A percentile compares a stretch with the other conserved stretches of the same genome.
These are phyloP conservation scores for Trypanosoma grayi DNA, from an alignment of 208 protist genomes.

Conservation along the genomic window DNA sequence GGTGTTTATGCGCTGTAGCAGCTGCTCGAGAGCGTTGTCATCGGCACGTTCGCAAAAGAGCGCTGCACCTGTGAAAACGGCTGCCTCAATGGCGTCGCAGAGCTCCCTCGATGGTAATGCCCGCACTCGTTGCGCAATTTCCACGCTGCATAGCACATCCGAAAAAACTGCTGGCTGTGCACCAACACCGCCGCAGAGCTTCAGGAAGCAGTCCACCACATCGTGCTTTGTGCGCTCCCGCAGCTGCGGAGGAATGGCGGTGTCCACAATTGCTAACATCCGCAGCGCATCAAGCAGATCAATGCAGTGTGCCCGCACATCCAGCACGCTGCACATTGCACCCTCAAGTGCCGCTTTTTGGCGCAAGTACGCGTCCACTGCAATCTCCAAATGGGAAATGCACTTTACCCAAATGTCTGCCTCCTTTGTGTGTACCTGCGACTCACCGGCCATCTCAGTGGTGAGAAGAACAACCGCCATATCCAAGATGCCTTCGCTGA, in stretches of 20 bases:
- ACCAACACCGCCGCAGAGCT: slow-evolving; percentile 11
- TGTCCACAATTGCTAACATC: slow-evolving; percentile 9
- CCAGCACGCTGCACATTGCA: background rate
- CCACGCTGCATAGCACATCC: slow-evolving; percentile 19
- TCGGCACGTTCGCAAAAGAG: slow-evolving; percentile 25
- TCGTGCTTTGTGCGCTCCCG: slow-evolving; percentile 14
- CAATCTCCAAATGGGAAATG: background rate
- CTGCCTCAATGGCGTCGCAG: slow-evolving; percentile 5
- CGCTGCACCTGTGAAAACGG: slow-evolving; percentile 22
- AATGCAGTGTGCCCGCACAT: slow-evolving; percentile 1
- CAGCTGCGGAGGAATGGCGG: slow-evolving; percentile 3
- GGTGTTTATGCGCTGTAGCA: background rate
- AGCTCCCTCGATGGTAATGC: slow-evolving; percentile 20
- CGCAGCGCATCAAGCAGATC: slow-evolving; percentile 22
- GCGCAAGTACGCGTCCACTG: background rate
- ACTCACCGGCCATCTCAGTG: slow-evolving; percentile 2
- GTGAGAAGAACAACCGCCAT: slow-evolving; percentile 19
- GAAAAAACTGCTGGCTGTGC: slow-evolving; percentile 12
- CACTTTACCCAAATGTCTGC: slow-evolving; percentile 14
- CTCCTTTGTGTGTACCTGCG: background rate
- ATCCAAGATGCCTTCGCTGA: slow-evolving; percentile 18
- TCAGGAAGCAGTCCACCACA: slow-evolving; percentile 10
- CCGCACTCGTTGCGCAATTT: slow-evolving; percentile 16
- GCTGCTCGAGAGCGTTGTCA: background rate
- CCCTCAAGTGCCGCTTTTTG: background rate